Evolutionary conservation across 2,329 filamentous ascomycete species (phyloP).

Genomic region (Colletotrichum sidae): DNA sequence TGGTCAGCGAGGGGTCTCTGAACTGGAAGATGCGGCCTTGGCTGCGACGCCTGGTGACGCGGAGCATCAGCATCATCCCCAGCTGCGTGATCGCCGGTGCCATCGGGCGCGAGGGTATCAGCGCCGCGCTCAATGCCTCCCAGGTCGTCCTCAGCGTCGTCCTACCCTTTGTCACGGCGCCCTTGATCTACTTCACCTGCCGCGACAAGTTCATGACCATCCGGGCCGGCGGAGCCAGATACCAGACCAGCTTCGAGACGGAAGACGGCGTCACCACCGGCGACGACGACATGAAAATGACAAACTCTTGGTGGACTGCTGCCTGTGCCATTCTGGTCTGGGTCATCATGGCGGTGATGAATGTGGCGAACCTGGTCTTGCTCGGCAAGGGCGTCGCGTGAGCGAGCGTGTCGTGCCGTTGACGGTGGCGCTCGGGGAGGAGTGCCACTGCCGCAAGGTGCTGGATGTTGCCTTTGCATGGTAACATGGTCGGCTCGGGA

Average conservation of each 20-base stretch:
- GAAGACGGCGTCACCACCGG: constrained; percentile 21
- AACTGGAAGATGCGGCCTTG: constrained; percentile 81
- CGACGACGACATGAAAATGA: constrained; percentile 68
- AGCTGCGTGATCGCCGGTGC: constrained; percentile 86
- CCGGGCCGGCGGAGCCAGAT: constrained; percentile 53
- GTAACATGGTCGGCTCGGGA: background rate
- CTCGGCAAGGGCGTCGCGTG: constrained; percentile 51
- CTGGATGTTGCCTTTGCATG: background rate
- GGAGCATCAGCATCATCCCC: constrained; percentile 83
- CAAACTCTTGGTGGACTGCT: constrained; percentile 75
- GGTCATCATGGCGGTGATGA: constrained; percentile 81
- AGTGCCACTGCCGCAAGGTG: constrained; percentile 2
- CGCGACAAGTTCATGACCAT: constrained; percentile 84
- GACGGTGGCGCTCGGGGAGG: constrained; percentile 21
- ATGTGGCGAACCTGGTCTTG: constrained; percentile 80
- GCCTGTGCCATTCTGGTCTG: constrained; percentile 71
- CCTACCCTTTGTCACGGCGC: constrained; percentile 84
- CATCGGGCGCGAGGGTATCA: constrained; percentile 77
- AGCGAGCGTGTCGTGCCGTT: background rate
- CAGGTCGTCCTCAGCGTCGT: constrained; percentile 85
- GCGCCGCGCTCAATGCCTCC: constrained; percentile 77
- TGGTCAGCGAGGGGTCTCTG: constrained; percentile 87
- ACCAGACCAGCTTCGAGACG: constrained; percentile 44
- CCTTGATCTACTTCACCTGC: constrained; percentile 87
- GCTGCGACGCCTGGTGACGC: constrained; percentile 81